These are phyloP conservation scores for Plasmodium coatneyi DNA, from an alignment of 169 alveolate species.

Conservation along the genomic window DNA sequence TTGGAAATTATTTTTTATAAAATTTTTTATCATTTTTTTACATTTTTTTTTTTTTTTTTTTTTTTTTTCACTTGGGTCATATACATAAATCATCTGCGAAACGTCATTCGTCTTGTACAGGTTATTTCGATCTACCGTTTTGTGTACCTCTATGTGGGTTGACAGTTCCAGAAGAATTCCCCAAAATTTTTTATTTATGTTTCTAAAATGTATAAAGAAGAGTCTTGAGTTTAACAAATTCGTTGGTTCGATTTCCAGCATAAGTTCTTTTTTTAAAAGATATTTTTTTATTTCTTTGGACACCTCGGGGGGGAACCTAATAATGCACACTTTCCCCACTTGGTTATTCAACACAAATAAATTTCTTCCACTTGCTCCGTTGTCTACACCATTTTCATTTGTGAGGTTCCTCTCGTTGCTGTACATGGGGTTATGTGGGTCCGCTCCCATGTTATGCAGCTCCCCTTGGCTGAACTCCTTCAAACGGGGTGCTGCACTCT, in stretches of 20 bases:
- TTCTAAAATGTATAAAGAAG: conserved; percentile 64
- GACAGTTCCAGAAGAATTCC: conserved; percentile 79
- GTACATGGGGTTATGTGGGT: background rate
- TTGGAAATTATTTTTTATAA: conserved; percentile 50
- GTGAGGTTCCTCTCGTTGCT: background rate
- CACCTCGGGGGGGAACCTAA: conserved; percentile 66
- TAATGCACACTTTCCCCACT: conserved; percentile 75
- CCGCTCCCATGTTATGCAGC: background rate
- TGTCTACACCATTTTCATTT: background rate
- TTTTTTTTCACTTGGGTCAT: conserved; percentile 40
- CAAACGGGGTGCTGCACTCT: background rate
- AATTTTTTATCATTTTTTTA: conserved; percentile 5
- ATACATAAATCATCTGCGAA: conserved; percentile 78
- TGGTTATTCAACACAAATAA: conserved; percentile 26
- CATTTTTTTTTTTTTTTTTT: background rate
- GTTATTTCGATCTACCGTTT: conserved; percentile 77
- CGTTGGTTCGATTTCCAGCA: conserved; percentile 77
- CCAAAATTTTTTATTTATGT: conserved; percentile 58
- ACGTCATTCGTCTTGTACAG: conserved; percentile 77
- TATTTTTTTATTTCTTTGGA: conserved; percentile 68
- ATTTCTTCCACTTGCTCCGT: background rate
- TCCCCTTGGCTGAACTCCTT: background rate
- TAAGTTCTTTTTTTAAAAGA: conserved; percentile 50
- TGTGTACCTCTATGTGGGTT: conserved; percentile 78
- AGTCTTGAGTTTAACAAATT: conserved; percentile 78